These are phyloP conservation scores for Fusarium poae DNA, from an alignment of 2,329 filamentous ascomycete species.

Conservation along the genomic window DNA sequence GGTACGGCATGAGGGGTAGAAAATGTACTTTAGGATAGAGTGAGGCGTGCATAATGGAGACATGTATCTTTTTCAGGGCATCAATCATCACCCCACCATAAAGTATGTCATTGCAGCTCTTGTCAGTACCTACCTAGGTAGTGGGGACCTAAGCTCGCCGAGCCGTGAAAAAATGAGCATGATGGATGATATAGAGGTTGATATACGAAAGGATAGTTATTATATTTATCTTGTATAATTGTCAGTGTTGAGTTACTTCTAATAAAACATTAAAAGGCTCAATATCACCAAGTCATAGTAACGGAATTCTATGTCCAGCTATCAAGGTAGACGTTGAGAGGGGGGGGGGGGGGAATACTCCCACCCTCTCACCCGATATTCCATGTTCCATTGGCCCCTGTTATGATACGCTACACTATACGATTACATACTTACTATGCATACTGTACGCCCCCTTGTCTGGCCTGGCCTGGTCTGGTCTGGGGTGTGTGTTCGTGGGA, in stretches of 20 bases:
- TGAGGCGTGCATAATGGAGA: background rate
- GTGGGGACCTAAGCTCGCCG: constrained; percentile 22
- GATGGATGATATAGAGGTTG: background rate
- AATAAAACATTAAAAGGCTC: constrained; percentile 5
- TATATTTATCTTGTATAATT: background rate
- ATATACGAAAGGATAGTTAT: background rate
- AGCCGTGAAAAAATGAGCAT: constrained; percentile 9
- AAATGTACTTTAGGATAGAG: constrained; percentile 19
- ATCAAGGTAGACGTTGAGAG: background rate
- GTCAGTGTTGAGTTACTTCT: background rate
- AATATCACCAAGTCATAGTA: constrained; percentile 17
- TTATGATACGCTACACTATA: constrained; percentile 5
- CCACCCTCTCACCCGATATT: constrained; percentile 40
- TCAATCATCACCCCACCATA: constrained; percentile 40
- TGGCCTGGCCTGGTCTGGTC: background rate
- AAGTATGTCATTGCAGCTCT: constrained; percentile 20
- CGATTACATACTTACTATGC: background rate
- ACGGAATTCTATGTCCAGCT: constrained; percentile 1
- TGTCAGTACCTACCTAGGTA: too few relatives aligned
- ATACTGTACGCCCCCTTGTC: constrained; percentile 4
- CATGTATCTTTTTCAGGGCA: constrained; percentile 35
- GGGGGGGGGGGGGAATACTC: constrained; percentile 1
- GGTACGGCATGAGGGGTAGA: constrained; percentile 31
- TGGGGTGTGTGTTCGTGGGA: constrained; percentile 36
- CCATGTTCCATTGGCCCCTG: constrained; percentile 22